A percentile compares a stretch with the other conserved stretches of the same genome.
These are phyloP conservation scores for Wallacemonas sp. DNA, from an alignment of 208 protist genomes.

Conservation along the genomic window DNA sequence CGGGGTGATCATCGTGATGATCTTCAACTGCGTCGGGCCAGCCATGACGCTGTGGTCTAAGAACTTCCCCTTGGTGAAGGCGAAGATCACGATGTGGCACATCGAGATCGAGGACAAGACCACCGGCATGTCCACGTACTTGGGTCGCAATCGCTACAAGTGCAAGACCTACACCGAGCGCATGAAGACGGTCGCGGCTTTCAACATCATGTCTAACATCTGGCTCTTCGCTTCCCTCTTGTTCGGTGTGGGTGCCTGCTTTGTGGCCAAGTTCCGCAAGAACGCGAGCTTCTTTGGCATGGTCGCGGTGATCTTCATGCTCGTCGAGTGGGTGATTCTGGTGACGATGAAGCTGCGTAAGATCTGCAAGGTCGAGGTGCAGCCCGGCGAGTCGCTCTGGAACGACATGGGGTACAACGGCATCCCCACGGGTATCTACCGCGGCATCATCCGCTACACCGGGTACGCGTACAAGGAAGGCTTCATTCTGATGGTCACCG, in stretches of 20 bases:
- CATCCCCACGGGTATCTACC: slow-evolving; percentile 38
- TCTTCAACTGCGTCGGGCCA: slow-evolving; percentile 46
- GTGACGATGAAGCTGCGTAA: slow-evolving; percentile 22
- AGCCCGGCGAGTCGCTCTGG: slow-evolving; percentile 34
- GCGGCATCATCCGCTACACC: slow-evolving; percentile 32
- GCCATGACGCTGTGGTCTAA: slow-evolving; percentile 36
- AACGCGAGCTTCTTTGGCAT: slow-evolving; percentile 26
- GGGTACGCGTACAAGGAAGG: slow-evolving; percentile 35
- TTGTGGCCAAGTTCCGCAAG: slow-evolving; percentile 17
- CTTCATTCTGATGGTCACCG: slow-evolving; percentile 35
- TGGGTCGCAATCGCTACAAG: slow-evolving; percentile 39
- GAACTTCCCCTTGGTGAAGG: slow-evolving; percentile 30
- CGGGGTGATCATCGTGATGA: slow-evolving; percentile 24
- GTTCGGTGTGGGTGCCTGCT: slow-evolving; percentile 33
- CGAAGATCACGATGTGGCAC: slow-evolving; percentile 48
- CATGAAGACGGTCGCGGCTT: slow-evolving; percentile 49
- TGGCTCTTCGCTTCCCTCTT: slow-evolving; percentile 44
- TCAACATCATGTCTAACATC: slow-evolving; percentile 47
- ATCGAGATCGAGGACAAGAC: slow-evolving; percentile 40
- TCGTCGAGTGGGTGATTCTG: slow-evolving; percentile 38
- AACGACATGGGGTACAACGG: slow-evolving; percentile 45
- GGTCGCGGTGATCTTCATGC: slow-evolving; percentile 25
- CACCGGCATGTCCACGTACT: slow-evolving; percentile 32
- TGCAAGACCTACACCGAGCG: slow-evolving; percentile 41
- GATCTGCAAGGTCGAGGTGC: slow-evolving; percentile 31